phyloP scores from a whole-genome alignment of 495 filamentous ascomycete species.

The Penicillium dipodomyicola region DNA sequence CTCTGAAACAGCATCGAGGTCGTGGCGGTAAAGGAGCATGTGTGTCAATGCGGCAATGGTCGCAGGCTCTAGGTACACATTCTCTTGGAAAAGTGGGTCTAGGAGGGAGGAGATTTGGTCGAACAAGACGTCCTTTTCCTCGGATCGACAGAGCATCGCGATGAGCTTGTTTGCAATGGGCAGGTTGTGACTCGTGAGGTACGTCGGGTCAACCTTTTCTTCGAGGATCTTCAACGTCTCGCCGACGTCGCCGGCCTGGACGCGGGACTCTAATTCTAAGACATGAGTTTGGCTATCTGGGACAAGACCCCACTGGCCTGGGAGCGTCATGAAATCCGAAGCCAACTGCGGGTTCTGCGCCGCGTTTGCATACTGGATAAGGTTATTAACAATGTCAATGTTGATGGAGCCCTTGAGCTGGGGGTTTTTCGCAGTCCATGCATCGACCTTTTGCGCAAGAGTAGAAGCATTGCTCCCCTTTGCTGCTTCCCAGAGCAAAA shows the following conservation, averaged over 20 bases:
- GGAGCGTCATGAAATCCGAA: conserved; percentile 66
- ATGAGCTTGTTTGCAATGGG: conserved; percentile 73
- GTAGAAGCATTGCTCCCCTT: conserved; percentile 68
- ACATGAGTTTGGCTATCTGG: conserved; percentile 65
- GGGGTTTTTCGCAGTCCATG: conserved; percentile 41
- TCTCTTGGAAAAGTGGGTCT: conserved; percentile 69
- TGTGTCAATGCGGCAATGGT: conserved; percentile 70
- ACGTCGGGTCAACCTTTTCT: conserved; percentile 53
- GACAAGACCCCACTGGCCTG: conserved; percentile 57
- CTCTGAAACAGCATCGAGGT: conserved; percentile 71
- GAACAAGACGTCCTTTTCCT: conserved; percentile 53
- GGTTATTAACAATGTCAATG: conserved; percentile 67
- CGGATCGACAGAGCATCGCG: conserved; percentile 60
- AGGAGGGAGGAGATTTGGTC: conserved; percentile 70
- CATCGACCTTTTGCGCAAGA: conserved; percentile 63
- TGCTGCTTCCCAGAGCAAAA: conserved; percentile 73
- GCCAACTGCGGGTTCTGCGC: conserved; percentile 66
- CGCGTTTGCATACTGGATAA: conserved; percentile 73
- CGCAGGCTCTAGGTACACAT: conserved; percentile 61
- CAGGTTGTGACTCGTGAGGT: conserved; percentile 54
- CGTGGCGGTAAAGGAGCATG: conserved; percentile 68
- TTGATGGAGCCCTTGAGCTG: conserved; percentile 49
- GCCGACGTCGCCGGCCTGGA: conserved; percentile 65
- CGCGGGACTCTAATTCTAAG: conserved; percentile 70
- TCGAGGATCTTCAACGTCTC: conserved; percentile 63